Base-by-base conservation (phyloP, 164 flowering plant species). In the Vitis cinerea region DNA sequence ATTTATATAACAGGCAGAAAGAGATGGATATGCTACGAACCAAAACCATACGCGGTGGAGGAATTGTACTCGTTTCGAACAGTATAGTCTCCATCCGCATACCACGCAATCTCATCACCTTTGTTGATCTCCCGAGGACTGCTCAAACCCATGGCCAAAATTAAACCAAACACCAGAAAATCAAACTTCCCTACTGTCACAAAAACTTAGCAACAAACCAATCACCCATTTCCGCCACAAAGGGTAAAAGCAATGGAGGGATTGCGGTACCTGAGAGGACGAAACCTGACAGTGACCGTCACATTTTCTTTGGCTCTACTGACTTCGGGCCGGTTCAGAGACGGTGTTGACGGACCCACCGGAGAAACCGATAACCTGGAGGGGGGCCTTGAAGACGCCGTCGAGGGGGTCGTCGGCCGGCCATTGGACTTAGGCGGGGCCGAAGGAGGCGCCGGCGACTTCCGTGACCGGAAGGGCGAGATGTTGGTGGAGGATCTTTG, bases 261-360 rank as follows among this genome's bases (percentile, higher is more conserved):
- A 10, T 13, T n/a, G 0, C 9, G n/a, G 44, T 50, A 90, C 97
- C 93, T 92, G 80, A 92, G 97, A 16, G 96, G 96, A 6, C 97
- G 91, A 66, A 92, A 89, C 59, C 97, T 78, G 64, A 92, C 95
- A 1, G 97, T 92, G 73, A 92, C 97, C 5, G 90, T 88, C 49
- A 92, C 91, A 80, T 88, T 92, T 61, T 92, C 95, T 72, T 90
- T 92, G 13, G 84, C 49, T 72, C 75, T 89, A 79, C 65, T 29
- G 30, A 74, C 13, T 48, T 81, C 87, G 1, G 79, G 75, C 31
- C 72, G 76, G 58, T 83, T 83, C 47, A 49, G 17, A 12, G 66
- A 13, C 64, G 61, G 70, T 12, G 71, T 63, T 0, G 72, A 57
- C 30, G 82, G 74, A 50, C 54, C 48, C 12, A 73, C 10, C 60